A percentile compares a stretch with the other conserved stretches of the same genome.
Evolutionary conservation across 2,329 filamentous ascomycete species (phyloP).

Genomic region (Akanthomyces muscarius): DNA sequence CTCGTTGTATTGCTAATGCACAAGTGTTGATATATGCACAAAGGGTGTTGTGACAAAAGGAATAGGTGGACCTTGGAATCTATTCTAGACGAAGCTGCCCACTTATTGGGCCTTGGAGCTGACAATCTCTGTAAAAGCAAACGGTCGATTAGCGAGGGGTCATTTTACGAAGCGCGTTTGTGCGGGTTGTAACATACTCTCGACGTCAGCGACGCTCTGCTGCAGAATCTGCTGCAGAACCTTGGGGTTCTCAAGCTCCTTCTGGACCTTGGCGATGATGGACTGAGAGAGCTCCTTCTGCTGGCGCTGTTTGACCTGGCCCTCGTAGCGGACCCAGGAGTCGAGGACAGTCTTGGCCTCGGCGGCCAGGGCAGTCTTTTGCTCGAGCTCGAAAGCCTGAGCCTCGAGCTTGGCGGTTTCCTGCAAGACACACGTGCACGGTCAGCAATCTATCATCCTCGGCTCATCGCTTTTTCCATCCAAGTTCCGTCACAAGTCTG

Average conservation of each 20-base stretch:
- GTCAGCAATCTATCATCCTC: constrained; percentile 21
- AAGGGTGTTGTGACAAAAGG: constrained; percentile 48
- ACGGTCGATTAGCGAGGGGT: constrained; percentile 30
- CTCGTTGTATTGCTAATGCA: constrained; percentile 56
- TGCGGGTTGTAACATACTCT: constrained; percentile 61
- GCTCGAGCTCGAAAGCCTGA: constrained; percentile 94
- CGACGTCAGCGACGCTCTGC: constrained; percentile 92
- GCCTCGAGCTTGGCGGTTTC: constrained; percentile 97
- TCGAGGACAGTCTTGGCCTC: constrained; percentile 96
- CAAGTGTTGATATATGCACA: constrained; percentile 57
- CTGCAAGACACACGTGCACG: constrained; percentile 41
- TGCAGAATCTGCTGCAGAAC: constrained; percentile 94
- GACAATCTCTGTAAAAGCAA: constrained; percentile 50
- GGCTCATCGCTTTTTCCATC: constrained; percentile 9
- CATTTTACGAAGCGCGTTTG: not conserved
- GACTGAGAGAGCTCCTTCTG: constrained; percentile 91
- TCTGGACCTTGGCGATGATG: constrained; percentile 96
- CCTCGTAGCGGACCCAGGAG: constrained; percentile 98
- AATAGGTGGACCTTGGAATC: constrained; percentile 38
- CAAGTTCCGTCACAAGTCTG: not conserved
- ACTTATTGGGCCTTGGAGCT: constrained; percentile 61
- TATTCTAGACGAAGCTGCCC: constrained; percentile 32
- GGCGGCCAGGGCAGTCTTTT: constrained; percentile 83
- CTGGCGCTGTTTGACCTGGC: constrained; percentile 98
- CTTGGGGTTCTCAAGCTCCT: constrained; percentile 98